Base-by-base conservation (phyloP, 495 filamentous ascomycete genomes). In the Hyaloscypha hepaticicola region DNA sequence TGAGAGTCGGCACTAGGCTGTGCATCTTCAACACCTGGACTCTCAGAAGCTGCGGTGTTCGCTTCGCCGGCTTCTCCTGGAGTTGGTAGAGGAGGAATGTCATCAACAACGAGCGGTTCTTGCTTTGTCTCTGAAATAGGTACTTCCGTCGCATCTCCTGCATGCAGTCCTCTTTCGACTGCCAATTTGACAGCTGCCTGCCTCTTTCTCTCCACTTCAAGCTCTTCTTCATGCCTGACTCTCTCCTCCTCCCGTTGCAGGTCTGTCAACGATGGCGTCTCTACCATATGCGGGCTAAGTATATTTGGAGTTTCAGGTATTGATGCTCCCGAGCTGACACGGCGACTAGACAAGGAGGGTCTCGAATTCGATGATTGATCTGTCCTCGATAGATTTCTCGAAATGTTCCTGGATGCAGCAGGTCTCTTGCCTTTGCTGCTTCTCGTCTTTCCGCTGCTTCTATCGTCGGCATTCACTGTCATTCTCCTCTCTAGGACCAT, bases 221-320 rank as follows among this genome's bases (percentile, higher is more conserved):
- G 79, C 65, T 93, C 87, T 70, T 97, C 92, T 73, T 92, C 82
- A 41, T 77, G 72, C 65, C 82, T 83, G 0, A 86, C 76, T 25
- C 77, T 82, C 49, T 90, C 85, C 66, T 98, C 93, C 73, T 97
- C 92, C 53, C 82, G 79, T 68, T 89, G 86, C 26, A 97, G 70
- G 67, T 95, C 90, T 14, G 82, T 82, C 26, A 96, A 78, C 3
- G 90, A 89, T 4, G 85, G 82, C 0, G 77, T 75, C 19, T 76
- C 72, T 24, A 72, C 70, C 58, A 75, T 76, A 49, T 74, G 74
- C 55, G 65, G 67, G 31, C 64, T 65, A 24, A 31, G 5, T 16
- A 64, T n/a, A 59, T 61, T 61, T 3, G 57, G 22, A 14, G 41
- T 51, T 5, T 56, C 25, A 28, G 69, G 74, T 45, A 72, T 69